Evolutionary conservation across 257 asterid genomes (phyloP).

Genomic region (Solanum phureja): DNA sequence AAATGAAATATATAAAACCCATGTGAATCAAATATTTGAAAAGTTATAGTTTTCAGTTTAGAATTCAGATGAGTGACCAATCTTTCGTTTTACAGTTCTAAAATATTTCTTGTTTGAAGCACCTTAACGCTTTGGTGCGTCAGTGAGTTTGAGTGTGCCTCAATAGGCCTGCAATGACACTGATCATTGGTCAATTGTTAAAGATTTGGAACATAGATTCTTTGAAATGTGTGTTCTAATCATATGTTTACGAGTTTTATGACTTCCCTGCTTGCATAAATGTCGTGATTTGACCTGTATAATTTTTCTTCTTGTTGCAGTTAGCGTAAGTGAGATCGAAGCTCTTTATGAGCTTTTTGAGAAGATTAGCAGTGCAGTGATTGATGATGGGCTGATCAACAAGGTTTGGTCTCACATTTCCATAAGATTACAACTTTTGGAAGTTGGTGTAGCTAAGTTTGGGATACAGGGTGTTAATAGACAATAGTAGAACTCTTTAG

Average conservation of each 20-base stretch:
- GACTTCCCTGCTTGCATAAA: background rate
- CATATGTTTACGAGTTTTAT: background rate
- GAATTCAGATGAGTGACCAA: background rate
- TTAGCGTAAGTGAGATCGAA: constrained; percentile 79
- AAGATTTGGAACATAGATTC: background rate
- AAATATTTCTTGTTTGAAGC: background rate
- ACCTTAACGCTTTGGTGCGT: background rate
- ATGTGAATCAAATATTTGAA: background rate
- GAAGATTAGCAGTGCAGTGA: constrained; percentile 81
- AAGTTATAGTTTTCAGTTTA: background rate
- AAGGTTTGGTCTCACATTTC: constrained; percentile 29
- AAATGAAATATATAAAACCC: background rate
- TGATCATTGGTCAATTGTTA: background rate
- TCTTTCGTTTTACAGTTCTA: background rate
- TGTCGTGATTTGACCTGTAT: background rate
- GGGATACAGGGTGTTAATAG: background rate
- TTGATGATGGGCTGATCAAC: constrained; percentile 79
- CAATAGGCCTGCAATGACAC: background rate
- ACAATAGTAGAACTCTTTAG: background rate
- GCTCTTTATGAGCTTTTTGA: constrained; percentile 74
- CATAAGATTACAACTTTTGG: background rate
- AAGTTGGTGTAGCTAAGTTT: background rate
- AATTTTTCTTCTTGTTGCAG: constrained; percentile 26
- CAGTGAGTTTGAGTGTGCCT: background rate
- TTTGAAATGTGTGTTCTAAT: background rate